Evolutionary conservation across 2,329 filamentous ascomycete genomes (phyloP).

Genomic region (Ustulina deusta): DNA sequence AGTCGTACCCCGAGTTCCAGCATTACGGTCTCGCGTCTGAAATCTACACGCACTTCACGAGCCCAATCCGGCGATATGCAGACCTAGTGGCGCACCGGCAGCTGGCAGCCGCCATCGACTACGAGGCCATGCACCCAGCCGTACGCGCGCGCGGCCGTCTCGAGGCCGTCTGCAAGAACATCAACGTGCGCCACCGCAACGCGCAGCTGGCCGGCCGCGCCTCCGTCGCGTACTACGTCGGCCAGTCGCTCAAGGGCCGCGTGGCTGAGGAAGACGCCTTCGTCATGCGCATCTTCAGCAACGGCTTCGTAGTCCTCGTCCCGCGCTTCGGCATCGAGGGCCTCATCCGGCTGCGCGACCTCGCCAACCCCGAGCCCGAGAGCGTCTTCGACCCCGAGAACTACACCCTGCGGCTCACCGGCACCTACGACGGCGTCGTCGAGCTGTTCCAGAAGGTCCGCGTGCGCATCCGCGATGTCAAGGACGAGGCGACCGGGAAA

Average conservation of each 20-base stretch:
- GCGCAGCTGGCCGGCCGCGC: conserved; percentile 95
- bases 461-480: conserved; percentile 90
- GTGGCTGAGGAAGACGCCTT: conserved; percentile 89
- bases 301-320: conserved; percentile 96
- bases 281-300: conserved; percentile 96
- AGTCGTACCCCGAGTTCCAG: conserved; percentile 92
- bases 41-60: conserved; percentile 99
- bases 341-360: conserved; percentile 85
- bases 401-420: conserved; percentile 76
- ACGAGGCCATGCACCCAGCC: conserved; percentile 85
- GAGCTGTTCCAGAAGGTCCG: conserved; percentile 93
- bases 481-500: conserved; percentile 97
- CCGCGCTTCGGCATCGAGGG: conserved; percentile 96
- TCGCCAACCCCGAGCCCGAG: conserved; percentile 81
- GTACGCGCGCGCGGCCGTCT: conserved; percentile 86
- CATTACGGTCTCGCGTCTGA: conserved; percentile 97
- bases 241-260: conserved; percentile 87
- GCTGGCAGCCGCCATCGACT: conserved; percentile 93
- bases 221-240: conserved; percentile 97
- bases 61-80: conserved; percentile 96
- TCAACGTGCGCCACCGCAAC: conserved; percentile 97
- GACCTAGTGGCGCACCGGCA: conserved; percentile 95
- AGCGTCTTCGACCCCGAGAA: conserved; percentile 87
- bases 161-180: conserved; percentile 96
- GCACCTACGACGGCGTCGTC: conserved; percentile 69